Percentiles rank a stretch among this genome's conserved stretches.
These are phyloP conservation scores for Coprinellus micaceus DNA, from an alignment of 768 basidiomycete species.

Conservation along the genomic window DNA sequence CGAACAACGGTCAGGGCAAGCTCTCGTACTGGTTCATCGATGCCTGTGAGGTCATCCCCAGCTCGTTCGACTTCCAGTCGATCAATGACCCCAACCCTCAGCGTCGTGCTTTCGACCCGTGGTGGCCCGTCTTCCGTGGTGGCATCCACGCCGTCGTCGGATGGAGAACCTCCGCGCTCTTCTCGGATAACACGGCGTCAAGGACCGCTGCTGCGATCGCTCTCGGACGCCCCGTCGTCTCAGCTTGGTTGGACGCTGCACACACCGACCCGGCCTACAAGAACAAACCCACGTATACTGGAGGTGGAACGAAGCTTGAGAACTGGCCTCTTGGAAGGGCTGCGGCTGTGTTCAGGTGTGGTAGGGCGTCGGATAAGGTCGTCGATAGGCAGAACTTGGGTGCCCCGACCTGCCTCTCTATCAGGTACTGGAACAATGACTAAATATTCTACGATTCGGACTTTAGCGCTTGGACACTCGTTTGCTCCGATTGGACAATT, in stretches of 20 bases:
- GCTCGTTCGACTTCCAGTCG: conserved; percentile 1
- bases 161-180: conserved; percentile 5
- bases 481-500: neutral
- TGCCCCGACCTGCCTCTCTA: neutral
- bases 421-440: neutral
- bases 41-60: conserved; percentile 8
- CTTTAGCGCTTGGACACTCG: neutral
- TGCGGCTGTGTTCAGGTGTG: conserved; percentile 4
- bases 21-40: conserved; percentile 11
- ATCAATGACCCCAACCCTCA: neutral
- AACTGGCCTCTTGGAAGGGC: neutral
- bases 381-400: neutral
- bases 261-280: conserved; percentile 1
- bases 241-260: conserved; percentile 8
- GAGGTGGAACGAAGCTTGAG: neutral
- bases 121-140: conserved; percentile 9
- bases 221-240: conserved; percentile 4
- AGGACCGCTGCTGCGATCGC: neutral
- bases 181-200: neutral
- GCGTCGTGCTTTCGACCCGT: conserved; percentile 4
- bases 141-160: conserved; percentile 10
- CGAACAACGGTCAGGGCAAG: neutral
- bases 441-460: neutral
- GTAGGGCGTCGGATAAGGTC: neutral
- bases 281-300: conserved; percentile 1